Percentiles rank a stretch among this genome's conserved stretches.
phyloP scores from a whole-genome alignment of 257 asterid genomes.

The Eucommia ulmoides region DNA sequence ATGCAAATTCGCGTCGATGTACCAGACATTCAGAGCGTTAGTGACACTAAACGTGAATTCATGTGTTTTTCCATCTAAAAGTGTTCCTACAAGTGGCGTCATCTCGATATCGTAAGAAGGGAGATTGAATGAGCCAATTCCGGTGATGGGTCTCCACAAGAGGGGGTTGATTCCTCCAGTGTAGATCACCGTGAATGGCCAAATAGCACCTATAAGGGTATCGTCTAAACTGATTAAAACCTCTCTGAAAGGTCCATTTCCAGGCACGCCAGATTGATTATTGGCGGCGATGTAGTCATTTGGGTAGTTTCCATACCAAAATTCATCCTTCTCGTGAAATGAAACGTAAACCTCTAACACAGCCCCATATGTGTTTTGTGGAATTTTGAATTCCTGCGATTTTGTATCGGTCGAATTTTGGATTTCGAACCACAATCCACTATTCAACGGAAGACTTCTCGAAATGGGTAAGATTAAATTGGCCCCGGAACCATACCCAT shows the following conservation, averaged over 20 bases:
- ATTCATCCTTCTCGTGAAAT: slow-evolving; percentile 17
- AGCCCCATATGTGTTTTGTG: slow-evolving; percentile 13
- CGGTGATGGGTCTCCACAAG: slow-evolving; percentile 11
- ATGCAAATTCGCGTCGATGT: slow-evolving; percentile 11
- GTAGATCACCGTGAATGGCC: slow-evolving; percentile 12
- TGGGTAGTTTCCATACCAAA: slow-evolving; percentile 14
- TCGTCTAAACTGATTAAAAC: slow-evolving; percentile 5
- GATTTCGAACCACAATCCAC: slow-evolving; percentile 12
- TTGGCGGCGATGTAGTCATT: slow-evolving; percentile 6
- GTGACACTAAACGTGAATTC: slow-evolving; percentile 7
- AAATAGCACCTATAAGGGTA: slow-evolving; percentile 3
- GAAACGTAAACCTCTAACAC: slow-evolving; percentile 20
- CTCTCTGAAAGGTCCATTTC: slow-evolving; percentile 9
- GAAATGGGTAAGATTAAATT: neutral
- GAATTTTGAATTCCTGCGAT: slow-evolving; percentile 10
- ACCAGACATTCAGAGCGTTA: slow-evolving; percentile 10
- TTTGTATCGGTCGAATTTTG: neutral
- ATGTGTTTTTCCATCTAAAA: slow-evolving; percentile 10
- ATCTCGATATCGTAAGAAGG: slow-evolving; percentile 12
- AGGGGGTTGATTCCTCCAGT: slow-evolving; percentile 13
- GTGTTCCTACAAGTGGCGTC: slow-evolving; percentile 6
- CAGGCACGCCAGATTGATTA: neutral
- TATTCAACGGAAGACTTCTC: neutral
- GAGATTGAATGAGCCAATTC: slow-evolving; percentile 8
- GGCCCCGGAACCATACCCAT: neutral